Conservation (phyloP, 257 asterid species). For the Rubia yunnanensis region DNA sequence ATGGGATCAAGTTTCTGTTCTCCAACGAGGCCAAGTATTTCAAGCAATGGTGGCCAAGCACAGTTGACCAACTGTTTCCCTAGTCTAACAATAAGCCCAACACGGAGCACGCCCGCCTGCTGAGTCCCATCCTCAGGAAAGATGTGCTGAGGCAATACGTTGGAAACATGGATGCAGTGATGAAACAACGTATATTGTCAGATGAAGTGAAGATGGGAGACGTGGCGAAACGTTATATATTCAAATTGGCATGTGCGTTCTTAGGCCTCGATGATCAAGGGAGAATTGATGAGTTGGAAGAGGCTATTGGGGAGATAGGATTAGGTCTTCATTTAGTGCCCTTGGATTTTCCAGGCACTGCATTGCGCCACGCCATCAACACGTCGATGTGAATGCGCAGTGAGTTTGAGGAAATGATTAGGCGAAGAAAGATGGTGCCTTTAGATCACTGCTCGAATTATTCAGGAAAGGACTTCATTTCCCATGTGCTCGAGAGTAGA, state of each 20-base stretch:
- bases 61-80: constrained; percentile 21
- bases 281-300: constrained; percentile 5
- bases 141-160: constrained; percentile 13
- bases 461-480: constrained; percentile 5
- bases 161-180: constrained; percentile 12
- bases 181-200: constrained; percentile 8
- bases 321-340: neutral
- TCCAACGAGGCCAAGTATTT: constrained; percentile 5
- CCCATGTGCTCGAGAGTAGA: neutral
- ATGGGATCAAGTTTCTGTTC: constrained; percentile 10
- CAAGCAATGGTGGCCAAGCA: constrained; percentile 13
- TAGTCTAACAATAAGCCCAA: constrained; percentile 7
- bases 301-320: neutral
- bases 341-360: constrained; percentile 6
- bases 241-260: constrained; percentile 2
- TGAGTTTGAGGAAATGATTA: constrained; percentile 7
- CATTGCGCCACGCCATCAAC: neutral
- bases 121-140: constrained; percentile 12
- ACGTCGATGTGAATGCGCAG: neutral
- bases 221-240: neutral
- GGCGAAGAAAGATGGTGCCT: neutral
- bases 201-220: constrained; percentile 6
- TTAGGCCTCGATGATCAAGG: neutral
- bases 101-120: constrained; percentile 10
- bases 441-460: neutral